Evolutionary conservation across 495 filamentous ascomycete species (phyloP).

Genomic region (Hyphodiscus hymeniophilus): DNA sequence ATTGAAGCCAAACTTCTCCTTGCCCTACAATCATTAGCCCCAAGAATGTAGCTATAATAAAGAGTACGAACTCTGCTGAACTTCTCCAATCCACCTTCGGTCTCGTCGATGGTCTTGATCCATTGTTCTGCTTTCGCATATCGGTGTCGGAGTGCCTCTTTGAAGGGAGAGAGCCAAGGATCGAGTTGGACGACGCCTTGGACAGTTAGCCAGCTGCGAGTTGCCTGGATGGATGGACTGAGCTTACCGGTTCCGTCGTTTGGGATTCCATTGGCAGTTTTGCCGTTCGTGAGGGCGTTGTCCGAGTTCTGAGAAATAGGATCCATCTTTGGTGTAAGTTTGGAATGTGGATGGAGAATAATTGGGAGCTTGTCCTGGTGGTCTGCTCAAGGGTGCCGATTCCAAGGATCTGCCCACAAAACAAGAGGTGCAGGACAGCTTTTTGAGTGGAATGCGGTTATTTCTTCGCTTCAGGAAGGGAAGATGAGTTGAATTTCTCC

Average conservation of each 20-base stretch:
- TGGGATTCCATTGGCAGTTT: slow-evolving; percentile 16
- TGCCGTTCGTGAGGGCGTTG: slow-evolving; percentile 12
- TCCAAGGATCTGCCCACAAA: no score
- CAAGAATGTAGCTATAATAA: not conserved
- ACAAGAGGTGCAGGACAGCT: no score
- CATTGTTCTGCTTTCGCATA: slow-evolving; percentile 78
- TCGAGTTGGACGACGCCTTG: slow-evolving; percentile 82
- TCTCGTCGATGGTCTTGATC: slow-evolving; percentile 73
- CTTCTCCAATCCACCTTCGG: slow-evolving; percentile 84
- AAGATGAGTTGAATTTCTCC: no score
- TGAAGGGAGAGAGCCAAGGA: slow-evolving; percentile 83
- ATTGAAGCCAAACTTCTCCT: slow-evolving; percentile 78
- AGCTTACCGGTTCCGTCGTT: slow-evolving; percentile 44
- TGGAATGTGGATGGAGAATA: not conserved
- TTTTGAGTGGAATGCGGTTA: no score
- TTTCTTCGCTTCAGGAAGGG: no score
- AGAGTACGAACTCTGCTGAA: slow-evolving; percentile 66
- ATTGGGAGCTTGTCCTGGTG: not conserved
- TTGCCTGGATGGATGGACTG: not conserved
- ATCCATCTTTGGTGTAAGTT: slow-evolving; percentile 13
- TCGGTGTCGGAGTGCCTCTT: slow-evolving; percentile 64
- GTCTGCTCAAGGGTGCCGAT: not conserved
- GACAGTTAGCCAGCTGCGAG: slow-evolving; percentile 7
- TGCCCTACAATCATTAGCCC: slow-evolving; percentile 46
- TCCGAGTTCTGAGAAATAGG: slow-evolving; percentile 11